Evolutionary conservation across 2,329 filamentous ascomycete genomes (phyloP), one percentile per base, ranked within the genome.

Genomic region (Penicillium italicum): DNA sequence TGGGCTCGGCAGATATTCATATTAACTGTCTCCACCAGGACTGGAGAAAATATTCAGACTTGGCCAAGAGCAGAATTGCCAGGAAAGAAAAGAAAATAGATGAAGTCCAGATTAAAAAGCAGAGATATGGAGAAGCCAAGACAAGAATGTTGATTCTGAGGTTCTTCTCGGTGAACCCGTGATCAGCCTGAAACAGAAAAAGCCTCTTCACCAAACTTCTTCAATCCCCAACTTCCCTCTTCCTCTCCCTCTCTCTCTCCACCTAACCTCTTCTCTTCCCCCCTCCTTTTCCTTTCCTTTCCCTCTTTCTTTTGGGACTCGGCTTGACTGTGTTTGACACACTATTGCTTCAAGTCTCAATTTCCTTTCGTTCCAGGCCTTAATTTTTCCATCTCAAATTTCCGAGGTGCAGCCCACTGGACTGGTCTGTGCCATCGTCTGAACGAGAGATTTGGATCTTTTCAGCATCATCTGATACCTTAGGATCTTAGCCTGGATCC

Each of bases 281-380:
- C 55, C 55, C 60, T 24, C 24, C 57, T 57, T 59, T 63, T 59
- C 53, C 56, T 48, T 59, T 56, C 61, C 59, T 56, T 56, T 67
- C 63, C 44, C 61, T 58, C 63, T 62, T 59, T 58, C 58, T 63
- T 63, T 59, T 63, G 66, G 62, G 48, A 56, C 53, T 37, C 55
- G 61, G 65, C 66, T 68, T 70, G 69, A 62, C 28, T 73, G 74
- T 76, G 74, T 76, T 76, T 75, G 74, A 76, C 72, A 76, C 74
- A 76, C 73, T 71, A 67, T 68, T 70, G 72, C 71, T 66, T 66
- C 63, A 64, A 60, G 61, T 60, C 63, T 68, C 68, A 67, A 65
- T 66, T 72, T 72, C 67, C 71, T 70, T 70, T 74, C 70, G 66
- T 72, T 74, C 60, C 53, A 58, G 56, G 44, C 56, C 59, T 58